These are phyloP conservation scores for Alternaria brassicicola DNA, from an alignment of 2,329 filamentous ascomycete genomes.

Conservation along the genomic window DNA sequence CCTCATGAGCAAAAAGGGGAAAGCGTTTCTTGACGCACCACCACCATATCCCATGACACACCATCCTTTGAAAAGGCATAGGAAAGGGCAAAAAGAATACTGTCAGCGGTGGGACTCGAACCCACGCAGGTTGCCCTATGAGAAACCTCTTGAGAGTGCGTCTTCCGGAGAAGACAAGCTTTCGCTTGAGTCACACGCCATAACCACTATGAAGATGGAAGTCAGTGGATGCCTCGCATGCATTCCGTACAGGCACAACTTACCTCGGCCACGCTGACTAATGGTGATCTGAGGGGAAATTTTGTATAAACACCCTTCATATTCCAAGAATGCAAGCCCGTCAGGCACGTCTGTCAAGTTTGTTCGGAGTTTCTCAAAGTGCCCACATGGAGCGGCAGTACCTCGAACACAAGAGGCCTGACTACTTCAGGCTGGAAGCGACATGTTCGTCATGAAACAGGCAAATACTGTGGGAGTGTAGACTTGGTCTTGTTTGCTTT, in stretches of 20 bases:
- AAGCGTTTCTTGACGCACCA: not conserved
- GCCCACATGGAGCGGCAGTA: not conserved
- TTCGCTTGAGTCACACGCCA: slow-evolving; percentile 14
- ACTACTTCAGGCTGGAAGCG: not conserved
- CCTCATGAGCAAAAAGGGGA: not conserved
- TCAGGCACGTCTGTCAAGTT: not conserved
- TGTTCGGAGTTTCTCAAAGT: not conserved
- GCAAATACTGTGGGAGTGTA: not conserved
- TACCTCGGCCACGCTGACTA: not conserved
- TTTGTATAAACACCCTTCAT: not conserved
- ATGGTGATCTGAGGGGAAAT: not conserved
- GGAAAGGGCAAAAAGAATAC: not conserved
- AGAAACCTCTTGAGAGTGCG: slow-evolving; percentile 4
- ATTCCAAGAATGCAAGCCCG: not conserved
- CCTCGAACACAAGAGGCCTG: not conserved
- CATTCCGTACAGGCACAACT: no score
- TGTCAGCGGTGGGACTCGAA: slow-evolving; percentile 14
- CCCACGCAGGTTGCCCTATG: slow-evolving; percentile 14
- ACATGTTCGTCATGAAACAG: not conserved
- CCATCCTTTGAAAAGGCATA: not conserved
- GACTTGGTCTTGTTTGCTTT: not conserved
- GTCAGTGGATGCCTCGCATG: no score
- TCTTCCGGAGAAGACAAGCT: slow-evolving; percentile 2
- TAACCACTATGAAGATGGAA: not conserved
- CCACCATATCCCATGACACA: not conserved